Evolutionary conservation across 257 asterid species (phyloP), one percentile per base, ranked within the genome.

Genomic region (Rehmannia glutinosa): DNA sequence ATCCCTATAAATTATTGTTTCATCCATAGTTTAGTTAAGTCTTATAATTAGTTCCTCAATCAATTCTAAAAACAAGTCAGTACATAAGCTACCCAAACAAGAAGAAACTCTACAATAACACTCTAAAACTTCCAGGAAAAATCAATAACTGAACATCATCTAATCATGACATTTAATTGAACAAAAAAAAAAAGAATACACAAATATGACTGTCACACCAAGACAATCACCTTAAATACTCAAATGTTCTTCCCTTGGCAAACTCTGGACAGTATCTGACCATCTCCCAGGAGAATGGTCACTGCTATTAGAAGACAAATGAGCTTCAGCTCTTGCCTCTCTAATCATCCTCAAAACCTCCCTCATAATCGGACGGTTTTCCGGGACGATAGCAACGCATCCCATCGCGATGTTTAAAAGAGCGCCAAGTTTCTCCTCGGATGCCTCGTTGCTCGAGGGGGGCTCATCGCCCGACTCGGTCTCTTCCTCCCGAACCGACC

Each of bases 261-360:
- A 82, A 80, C 95, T 88, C 69, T 88, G 97, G 53, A 93, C 92
- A 7, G 92, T 91, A 75, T 90, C 99, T 0, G 97, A 93, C 97
- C 97, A 93, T 69, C 96, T 81, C 33, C 99, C 98, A 0, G 97
- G 96, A 0, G 97, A 93, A 78, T 86, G 95, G 7, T 81, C 96
- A 62, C 97, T 86, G 65, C 95, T 81, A 53, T 86, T 81, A 41
- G 94, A 88, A 3, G 97, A 93, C 43, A 78, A 71, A 24, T 88
- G 97, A 25, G 91, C 96, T 51, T 90, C 97, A 3, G 91, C 93
- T 54, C 99, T 83, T n/a, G 84, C 86, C 71, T 93, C 97, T 52
- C 91, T 79, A 4, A 88, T 81, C 99, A 88, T 88, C 88, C 82
- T 78, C 70, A 88, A 56, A 9, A 93, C 89, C 12, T 93, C 97